Percentiles rank a stretch among this genome's conserved stretches.
Evolutionary conservation across 192 early-diverging fungal species (phyloP).

Genomic region (Entomortierella beljakovae): DNA sequence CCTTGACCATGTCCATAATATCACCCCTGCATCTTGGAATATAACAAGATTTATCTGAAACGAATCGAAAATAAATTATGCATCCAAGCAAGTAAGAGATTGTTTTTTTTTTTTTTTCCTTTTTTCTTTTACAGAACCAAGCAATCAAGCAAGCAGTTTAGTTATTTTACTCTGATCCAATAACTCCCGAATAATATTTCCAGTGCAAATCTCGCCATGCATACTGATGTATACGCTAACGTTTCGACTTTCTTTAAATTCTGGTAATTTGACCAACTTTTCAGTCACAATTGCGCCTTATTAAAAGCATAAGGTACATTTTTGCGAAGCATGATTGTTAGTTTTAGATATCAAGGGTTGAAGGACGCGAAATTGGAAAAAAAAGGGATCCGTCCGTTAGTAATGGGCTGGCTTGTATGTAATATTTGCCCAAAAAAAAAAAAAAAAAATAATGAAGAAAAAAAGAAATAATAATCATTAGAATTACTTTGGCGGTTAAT

Average conservation of each 20-base stretch:
- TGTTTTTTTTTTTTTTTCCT: too few relatives aligned
- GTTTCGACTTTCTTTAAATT: constrained; percentile 54
- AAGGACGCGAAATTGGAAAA: neutral
- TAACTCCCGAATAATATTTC: constrained; percentile 58
- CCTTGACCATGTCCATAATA: constrained; percentile 76
- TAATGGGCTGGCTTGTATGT: neutral
- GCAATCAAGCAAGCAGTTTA: neutral
- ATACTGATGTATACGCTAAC: constrained; percentile 68
- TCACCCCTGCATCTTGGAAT: constrained; percentile 62
- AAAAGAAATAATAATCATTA: too few relatives aligned
- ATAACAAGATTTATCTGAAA: constrained; percentile 63
- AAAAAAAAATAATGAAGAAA: too few relatives aligned
- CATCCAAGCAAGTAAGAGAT: neutral
- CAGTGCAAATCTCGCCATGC: constrained; percentile 63
- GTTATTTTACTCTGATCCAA: constrained; percentile 51
- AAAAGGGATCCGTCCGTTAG: neutral
- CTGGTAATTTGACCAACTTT: constrained; percentile 44
- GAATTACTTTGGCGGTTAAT: constrained; percentile 43
- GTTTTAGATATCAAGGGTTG: neutral
- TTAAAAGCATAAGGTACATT: neutral
- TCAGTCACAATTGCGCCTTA: constrained; percentile 51
- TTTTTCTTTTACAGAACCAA: neutral
- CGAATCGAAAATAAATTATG: neutral
- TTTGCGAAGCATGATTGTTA: neutral
- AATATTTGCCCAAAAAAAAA: neutral